Evolutionary conservation across 305 asterid species (phyloP), one percentile per base, ranked within the genome.

Genomic region (Vinca major): DNA sequence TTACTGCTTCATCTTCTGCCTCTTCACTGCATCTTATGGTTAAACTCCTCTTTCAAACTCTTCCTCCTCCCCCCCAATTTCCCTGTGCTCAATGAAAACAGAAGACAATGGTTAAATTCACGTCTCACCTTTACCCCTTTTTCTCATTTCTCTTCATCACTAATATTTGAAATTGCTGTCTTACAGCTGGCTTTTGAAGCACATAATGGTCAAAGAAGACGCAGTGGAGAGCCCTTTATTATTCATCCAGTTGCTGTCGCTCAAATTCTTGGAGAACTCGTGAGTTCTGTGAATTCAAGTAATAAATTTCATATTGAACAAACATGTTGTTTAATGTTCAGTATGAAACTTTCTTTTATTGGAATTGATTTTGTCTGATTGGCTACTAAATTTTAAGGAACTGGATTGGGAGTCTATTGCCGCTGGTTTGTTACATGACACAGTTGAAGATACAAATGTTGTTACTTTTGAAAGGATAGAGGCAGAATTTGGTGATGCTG

Each of bases 241-340:
- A 84, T 88, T 72, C 98, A 91, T 75, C 98, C 96, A 49, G 95
- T 91, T 71, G 98, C 96, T 76, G 98, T 91, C 82, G 96, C 98
- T 68, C 87, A 85, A 80, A 89, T 91, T 86, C 94, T 91, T 3
- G 98, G 96, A 80, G 95, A 89, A 78, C 91, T 91, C 50, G 98
- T 91, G 73, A 84, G 96, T 62, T 58, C 43, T 77, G 62, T 63
- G 65, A 61, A 26, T 26, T 71, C 9, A 55, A 52, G 45, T 55
- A 26, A 60, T 55, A 26, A 26, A 26, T 26, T 76, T 51, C 63
- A 70, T 58, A 62, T 73, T 63, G 48, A 55, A 65, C 60, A 53
- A 39, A 20, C 16, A 10, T 14, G 58, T 39, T n/a, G 48, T 53
- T 69, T 45, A 62, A 54, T 68, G 56, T 54, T 64, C 64, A 58